Base-by-base conservation (phyloP, 306 rosid species). In the Prosopis cineraria region DNA sequence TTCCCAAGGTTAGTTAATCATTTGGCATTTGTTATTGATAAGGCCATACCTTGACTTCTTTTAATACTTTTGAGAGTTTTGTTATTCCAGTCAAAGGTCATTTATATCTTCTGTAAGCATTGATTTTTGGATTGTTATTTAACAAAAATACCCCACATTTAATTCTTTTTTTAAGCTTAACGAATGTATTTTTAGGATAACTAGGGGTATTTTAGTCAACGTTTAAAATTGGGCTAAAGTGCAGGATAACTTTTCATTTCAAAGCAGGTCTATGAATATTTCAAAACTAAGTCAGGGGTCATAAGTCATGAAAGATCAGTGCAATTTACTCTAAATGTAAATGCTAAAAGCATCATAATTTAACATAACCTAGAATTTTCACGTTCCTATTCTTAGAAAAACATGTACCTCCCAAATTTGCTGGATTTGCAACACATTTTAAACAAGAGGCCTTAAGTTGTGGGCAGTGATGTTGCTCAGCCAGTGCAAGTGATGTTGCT, bases 381-480 rank as follows among this genome's bases (percentile, higher is more conserved):
- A 81, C 80, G 12, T 67, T 79, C 67, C 66, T 70, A 58, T 64
- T 81, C 79, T 78, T 83, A 64, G 30, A 20, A 77, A 56, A 81
- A 81, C 83, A 83, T 92, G 73, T 86, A 91, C 97, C 97, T 89
- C 90, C 93, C 85, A 91, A 86, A 82, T 86, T 87, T 70, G 88
- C 53, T 8, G 97, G 87, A 83, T 89, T 91, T 47, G 97, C 93
- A 13, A 87, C 84, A 77, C 84, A 89, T 82, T 89, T 91, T 25
- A 91, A 86, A 85, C 97, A 91, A 74, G 86, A 84, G 8, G 87
- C 87, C 90, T 91, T 91, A 58, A 91, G 93, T 78, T 87, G 88
- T 50, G 92, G 93, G 64, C 97, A 91, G 70, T 86, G 89, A 67
- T 87, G 89, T 77, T 91, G 93, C 83, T 91, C 96, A 22, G 96